Evolutionary conservation across 129 eudicot species (phyloP).

Genomic region (Rutidosis leptorrhynchoides): DNA sequence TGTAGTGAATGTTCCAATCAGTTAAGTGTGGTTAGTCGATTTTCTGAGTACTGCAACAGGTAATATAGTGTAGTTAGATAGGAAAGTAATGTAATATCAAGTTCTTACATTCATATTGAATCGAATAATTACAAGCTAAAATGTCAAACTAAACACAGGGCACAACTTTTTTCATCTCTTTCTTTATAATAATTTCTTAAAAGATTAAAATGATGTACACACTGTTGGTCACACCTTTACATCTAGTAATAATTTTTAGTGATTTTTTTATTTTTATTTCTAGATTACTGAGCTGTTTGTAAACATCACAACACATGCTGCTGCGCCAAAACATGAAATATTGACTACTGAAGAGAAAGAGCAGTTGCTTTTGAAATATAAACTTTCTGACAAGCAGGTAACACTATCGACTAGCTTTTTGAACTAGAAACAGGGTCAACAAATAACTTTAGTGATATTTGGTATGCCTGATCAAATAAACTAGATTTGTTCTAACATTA

Average conservation of each 20-base stretch:
- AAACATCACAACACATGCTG: slow-evolving; percentile 58
- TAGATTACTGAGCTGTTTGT: slow-evolving; percentile 64
- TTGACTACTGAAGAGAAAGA: slow-evolving; percentile 52
- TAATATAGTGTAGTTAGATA: background rate
- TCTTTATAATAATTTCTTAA: background rate
- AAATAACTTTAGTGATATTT: background rate
- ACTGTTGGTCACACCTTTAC: background rate
- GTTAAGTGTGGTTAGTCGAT: background rate
- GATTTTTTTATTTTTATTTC: slow-evolving; percentile 11
- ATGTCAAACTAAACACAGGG: background rate
- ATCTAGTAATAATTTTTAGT: background rate
- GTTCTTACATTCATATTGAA: background rate
- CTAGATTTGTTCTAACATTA: background rate
- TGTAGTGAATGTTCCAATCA: background rate
- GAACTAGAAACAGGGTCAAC: background rate
- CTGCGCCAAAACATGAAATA: slow-evolving; percentile 48
- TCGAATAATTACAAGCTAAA: background rate
- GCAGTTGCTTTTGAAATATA: slow-evolving; percentile 40
- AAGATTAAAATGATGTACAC: background rate
- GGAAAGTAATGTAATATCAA: slow-evolving; percentile 13
- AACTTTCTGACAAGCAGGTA: slow-evolving; percentile 54
- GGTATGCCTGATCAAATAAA: background rate
- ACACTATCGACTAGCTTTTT: background rate
- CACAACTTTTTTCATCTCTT: background rate
- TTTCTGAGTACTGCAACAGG: background rate